phyloP scores from a whole-genome alignment of 2,329 filamentous ascomycete genomes.

The Fusarium euwallaceae region DNA sequence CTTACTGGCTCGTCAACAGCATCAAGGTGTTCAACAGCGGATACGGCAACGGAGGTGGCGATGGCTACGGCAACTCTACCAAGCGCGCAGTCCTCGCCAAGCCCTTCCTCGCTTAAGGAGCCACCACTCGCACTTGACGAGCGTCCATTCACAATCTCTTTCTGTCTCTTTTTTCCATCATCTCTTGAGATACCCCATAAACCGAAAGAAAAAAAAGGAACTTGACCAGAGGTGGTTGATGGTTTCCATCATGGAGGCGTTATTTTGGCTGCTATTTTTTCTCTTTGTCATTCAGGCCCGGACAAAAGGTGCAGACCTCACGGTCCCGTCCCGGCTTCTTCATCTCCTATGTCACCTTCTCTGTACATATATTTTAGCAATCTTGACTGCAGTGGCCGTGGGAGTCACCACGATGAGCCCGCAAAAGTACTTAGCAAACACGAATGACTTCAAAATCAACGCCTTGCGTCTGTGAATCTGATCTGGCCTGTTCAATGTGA shows the following conservation, averaged over 20 bases:
- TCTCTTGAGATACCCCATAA: slow-evolving; percentile 29
- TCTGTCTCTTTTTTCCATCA: slow-evolving; percentile 6
- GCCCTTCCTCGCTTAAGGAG: slow-evolving; percentile 37
- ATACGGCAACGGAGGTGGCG: slow-evolving; percentile 15
- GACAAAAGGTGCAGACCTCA: slow-evolving; percentile 18
- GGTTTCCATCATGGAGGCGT: slow-evolving; percentile 12
- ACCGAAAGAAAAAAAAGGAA: slow-evolving; percentile 10
- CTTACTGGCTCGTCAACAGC: slow-evolving; percentile 83
- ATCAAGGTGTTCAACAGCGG: slow-evolving; percentile 69
- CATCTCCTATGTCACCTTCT: slow-evolving; percentile 34
- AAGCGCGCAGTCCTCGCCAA: slow-evolving; percentile 30
- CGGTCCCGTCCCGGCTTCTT: slow-evolving; percentile 10
- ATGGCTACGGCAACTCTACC: slow-evolving; percentile 18
- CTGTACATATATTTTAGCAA: slow-evolving; percentile 34
- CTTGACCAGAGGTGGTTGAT: slow-evolving; percentile 1
- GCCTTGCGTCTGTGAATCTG: background rate
- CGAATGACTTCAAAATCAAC: slow-evolving; percentile 3
- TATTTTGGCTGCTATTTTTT: slow-evolving; percentile 13
- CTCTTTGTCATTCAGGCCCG: slow-evolving; percentile 2
- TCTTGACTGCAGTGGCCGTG: slow-evolving; percentile 10
- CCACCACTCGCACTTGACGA: background rate
- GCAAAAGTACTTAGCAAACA: slow-evolving; percentile 28
- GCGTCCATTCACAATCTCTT: background rate
- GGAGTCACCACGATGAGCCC: slow-evolving; percentile 4
- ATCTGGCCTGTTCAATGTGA: background rate